Evolutionary conservation across 225 moss, liverwort and hornwort species (phyloP).

Genomic region (Climacium dendroides): DNA sequence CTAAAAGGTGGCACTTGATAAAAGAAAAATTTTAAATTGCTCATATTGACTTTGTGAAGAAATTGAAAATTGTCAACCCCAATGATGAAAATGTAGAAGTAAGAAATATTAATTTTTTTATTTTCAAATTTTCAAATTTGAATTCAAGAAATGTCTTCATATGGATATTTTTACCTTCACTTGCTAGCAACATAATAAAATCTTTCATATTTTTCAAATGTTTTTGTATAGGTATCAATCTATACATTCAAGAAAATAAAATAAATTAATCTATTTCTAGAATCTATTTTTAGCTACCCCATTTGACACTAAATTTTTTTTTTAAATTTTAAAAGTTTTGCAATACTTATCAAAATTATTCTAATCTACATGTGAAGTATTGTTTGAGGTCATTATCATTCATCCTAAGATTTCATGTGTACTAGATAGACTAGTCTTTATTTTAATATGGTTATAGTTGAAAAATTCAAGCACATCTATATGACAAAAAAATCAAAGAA

Average conservation of each 20-base stretch:
- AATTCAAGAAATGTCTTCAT: accelerated
- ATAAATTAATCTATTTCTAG: neutral
- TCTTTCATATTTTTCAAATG: neutral
- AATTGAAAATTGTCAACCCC: neutral
- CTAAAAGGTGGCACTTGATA: accelerated
- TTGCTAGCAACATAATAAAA: neutral
- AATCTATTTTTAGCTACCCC: neutral
- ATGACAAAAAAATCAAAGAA: neutral
- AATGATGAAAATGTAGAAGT: neutral
- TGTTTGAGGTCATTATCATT: neutral
- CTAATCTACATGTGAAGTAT: neutral
- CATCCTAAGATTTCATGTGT: neutral
- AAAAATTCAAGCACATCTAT: neutral
- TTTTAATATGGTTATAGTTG: neutral
- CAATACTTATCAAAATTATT: accelerated
- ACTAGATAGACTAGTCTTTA: neutral
- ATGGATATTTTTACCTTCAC: neutral
- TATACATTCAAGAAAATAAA: neutral
- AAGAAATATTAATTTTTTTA: neutral
- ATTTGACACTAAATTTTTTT: no score
- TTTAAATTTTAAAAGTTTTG: no score
- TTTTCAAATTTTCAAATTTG: neutral
- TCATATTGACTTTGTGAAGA: neutral
- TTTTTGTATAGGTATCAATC: neutral
- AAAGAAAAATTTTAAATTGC: neutral